These are phyloP conservation scores for Solanum gracilifrons DNA, from an alignment of 257 asterid genomes.

Conservation along the genomic window DNA sequence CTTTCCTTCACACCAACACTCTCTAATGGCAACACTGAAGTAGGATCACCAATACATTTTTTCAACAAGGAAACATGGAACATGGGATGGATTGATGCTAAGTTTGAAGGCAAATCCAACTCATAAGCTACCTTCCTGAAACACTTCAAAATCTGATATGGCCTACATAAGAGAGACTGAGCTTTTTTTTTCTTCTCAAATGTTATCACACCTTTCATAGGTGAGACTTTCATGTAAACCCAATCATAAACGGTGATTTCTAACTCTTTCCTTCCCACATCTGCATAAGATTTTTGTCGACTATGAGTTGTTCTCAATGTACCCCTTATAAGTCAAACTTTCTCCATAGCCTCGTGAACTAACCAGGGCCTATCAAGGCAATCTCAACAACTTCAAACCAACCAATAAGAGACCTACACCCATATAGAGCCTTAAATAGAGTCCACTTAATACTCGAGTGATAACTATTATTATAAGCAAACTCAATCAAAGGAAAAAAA, in stretches of 20 bases:
- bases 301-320: neutral
- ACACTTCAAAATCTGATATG: neutral
- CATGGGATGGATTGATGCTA: neutral
- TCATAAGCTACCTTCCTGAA: neutral
- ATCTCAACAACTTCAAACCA: neutral
- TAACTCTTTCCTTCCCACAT: no score
- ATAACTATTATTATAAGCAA: no score
- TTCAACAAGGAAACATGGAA: neutral
- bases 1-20: neutral
- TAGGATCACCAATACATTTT: neutral
- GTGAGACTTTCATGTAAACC: neutral
- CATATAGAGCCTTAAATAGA: neutral
- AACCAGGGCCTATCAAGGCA: neutral
- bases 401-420: neutral
- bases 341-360: neutral
- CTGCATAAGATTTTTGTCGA: no score
- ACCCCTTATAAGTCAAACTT: neutral
- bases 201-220: neutral
- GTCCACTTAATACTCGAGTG: no score
- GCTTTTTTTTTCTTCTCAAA: neutral
- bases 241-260: neutral
- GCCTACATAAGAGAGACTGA: neutral
- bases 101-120: neutral
- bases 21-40: neutral
- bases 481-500: no score